Base-by-base conservation (phyloP, 2,329 filamentous ascomycete species). In the Sporothrix pallida region DNA sequence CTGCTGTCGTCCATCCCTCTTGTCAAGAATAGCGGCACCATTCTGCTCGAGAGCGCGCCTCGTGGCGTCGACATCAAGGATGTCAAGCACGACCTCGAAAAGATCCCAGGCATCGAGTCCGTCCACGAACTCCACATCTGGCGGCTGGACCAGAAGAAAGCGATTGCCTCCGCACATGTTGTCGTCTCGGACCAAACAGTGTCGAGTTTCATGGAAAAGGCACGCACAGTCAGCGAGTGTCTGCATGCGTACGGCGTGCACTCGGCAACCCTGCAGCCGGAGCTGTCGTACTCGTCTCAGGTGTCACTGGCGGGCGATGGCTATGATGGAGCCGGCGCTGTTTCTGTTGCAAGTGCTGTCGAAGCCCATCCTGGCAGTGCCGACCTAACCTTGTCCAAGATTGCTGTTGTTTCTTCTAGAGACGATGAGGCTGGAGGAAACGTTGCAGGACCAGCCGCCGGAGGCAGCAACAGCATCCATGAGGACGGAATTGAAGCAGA, bases 91-190 rank as follows among this genome's bases (percentile, higher is more conserved):
- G 91, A 93, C 76, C 83, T 94, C 0, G 90, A 93, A 78, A 88
- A 86, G 87, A 89, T 93, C 50, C 86, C 88, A 0, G 91, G 91
- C 0, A 86, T 94, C 20, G 80, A 88, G 23, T 89, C 89, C 0
- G 86, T 94, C 15, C 91, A 93, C 76, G 91, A 94, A 77, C 83
- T 94, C 17, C 91, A 93, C 77, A 87, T 93, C 75, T 94, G 92
- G 92, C 86, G 89, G 2, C 84, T 94, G 2, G 89, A 92, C 78
- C 91, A 95, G 81, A 85, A 85, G 70, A 93, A 92, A 78, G 84
- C 88, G 3, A 85, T 94, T 65, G 92, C 92, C 8, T 90, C 90
- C 0, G 91, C 90, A 0, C 92, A 93, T 78, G 83, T 94, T 1
- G 85, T 91, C 0, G 86, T 93, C 17, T 85, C 86, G 1, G 86